Evolutionary conservation across 371 early-diverging fungal genomes (phyloP), one percentile per base, ranked within the genome.

Genomic region (Rhizopus sp.): DNA sequence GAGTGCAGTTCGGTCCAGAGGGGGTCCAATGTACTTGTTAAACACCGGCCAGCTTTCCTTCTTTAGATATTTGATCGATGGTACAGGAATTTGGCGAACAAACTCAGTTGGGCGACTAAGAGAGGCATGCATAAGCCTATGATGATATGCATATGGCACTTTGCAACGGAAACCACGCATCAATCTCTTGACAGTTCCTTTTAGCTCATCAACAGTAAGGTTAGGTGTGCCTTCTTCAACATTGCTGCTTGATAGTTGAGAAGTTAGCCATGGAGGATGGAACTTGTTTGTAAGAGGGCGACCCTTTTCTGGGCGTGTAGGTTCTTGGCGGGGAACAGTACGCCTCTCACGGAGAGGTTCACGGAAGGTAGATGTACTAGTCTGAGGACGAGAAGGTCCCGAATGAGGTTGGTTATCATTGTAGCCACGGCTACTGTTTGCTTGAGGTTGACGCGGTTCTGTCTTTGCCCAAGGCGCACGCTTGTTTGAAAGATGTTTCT

Each of bases 11-110:
- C 46, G 5, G 29, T 46, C 29, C 7, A 46, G 17, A 8, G 46
- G 46, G 6, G 30, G n/a, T 29, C 46, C 46, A 46, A 46, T 46
- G 46, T 46, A 46, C 12, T 46, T 46, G 46, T 46, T 46, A 23
- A 9, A 46, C 4, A 46, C 46, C 5, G 46, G 46, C 46, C 46
- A 46, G 12, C 46, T 46, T 15, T 46, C 46, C 29, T 46, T 46
- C 30, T 46, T 46, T 29, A 46, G 29, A 12, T 46, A 46, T 5
- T 7, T 17, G 5, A 46, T 46, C 4, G 46, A 46, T 23, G 46
- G 46, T 7, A n/a, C 15, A 4, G 46, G 29, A 1, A 46, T 46
- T 12, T 46, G 46, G 7, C 46, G 16, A 23, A 46, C 46, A 23
- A 46, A 46, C 29, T 46, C 46, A 23, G 46, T 46, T 9, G 46